phyloP scores from a whole-genome alignment of 345 rosid genomes.

The Melastoma malabathricum region DNA sequence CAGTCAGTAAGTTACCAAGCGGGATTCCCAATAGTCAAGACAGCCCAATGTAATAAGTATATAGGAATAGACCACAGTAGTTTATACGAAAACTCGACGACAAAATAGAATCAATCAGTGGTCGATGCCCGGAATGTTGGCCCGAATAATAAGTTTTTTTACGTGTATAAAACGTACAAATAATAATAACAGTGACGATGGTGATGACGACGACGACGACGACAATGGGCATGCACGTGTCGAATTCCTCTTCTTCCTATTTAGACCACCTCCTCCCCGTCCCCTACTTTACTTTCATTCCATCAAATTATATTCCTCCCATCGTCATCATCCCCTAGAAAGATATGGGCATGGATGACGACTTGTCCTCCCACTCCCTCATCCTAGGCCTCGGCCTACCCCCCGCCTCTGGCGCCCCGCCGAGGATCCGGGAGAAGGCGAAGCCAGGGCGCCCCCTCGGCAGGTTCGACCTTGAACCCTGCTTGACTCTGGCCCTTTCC shows the following conservation, averaged over 20 bases:
- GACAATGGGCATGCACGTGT: no score
- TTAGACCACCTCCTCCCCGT: slow-evolving; percentile 29
- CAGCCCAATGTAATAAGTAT: no score
- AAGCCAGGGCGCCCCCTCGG: not conserved
- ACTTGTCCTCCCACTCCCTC: slow-evolving; percentile 44
- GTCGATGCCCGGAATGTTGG: no score
- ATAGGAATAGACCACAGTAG: no score
- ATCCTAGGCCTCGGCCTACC: slow-evolving; percentile 45
- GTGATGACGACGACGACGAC: no score
- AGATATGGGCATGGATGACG: slow-evolving; percentile 38
- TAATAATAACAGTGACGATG: no score
- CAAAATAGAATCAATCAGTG: no score
- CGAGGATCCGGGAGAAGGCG: slow-evolving; percentile 9
- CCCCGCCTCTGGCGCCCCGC: slow-evolving; percentile 10
- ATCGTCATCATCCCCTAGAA: not conserved
- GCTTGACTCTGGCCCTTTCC: slow-evolving; percentile 35
- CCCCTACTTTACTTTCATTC: slow-evolving; percentile 1
- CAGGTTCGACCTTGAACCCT: slow-evolving; percentile 24
- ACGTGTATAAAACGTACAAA: no score
- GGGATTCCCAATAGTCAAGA: no score
- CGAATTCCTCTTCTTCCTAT: slow-evolving; percentile 14
- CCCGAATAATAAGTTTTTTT: no score
- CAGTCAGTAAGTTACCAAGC: no score
- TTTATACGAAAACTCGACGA: no score
- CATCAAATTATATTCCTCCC: slow-evolving; percentile 8